Evolutionary conservation across 208 protist genomes (phyloP), one percentile per base, ranked within the genome.

Genomic region (Leishmania tarentolae): DNA sequence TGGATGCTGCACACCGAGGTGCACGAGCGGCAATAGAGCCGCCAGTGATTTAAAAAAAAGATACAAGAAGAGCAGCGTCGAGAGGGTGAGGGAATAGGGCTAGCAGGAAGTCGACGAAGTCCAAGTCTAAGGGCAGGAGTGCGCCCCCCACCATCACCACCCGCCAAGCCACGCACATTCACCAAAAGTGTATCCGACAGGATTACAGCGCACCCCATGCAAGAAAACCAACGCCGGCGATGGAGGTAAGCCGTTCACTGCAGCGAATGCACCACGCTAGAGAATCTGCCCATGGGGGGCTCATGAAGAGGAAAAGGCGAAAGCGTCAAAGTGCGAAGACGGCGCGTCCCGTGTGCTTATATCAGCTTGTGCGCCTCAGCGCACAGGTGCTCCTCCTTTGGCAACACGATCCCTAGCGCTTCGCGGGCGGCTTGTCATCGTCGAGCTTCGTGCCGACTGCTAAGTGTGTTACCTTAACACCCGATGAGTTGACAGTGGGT

Each of bases 371-470:
- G 11, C 47, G 19, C 8, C 3, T 3, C 3, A 35, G 9, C 3
- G 21, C 9, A 44, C 44, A 28, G 19, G 19, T 52, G 24, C 1
- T 47, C 40, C 17, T n/a, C 8, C 44, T n/a, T 73, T n/a, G 31
- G 52, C 24, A 31, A 5, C 40, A 15, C 7, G 7, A n/a, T 53
- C 6, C 24, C 79, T 80, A 78, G 35, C 70, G 76, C 63, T 70
- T 76, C 11, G 53, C 74, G 35, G 75, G 81, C 24, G 80, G 80
- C 21, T 82, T 78, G 50, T 93, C 89, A 71, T 93, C 88, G 74
- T 96, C 92, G 24, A 96, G 82, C 82, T 94, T 93, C 11, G 92
- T 96, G 47, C 92, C 92, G 0, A 96, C 90, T 0, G 91, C 80
- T 5, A 96, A 76, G 68, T 91, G 92, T 17, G 90, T 84, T 35